Conservation (phyloP, 306 rosid genomes). For the Senna tora region DNA sequence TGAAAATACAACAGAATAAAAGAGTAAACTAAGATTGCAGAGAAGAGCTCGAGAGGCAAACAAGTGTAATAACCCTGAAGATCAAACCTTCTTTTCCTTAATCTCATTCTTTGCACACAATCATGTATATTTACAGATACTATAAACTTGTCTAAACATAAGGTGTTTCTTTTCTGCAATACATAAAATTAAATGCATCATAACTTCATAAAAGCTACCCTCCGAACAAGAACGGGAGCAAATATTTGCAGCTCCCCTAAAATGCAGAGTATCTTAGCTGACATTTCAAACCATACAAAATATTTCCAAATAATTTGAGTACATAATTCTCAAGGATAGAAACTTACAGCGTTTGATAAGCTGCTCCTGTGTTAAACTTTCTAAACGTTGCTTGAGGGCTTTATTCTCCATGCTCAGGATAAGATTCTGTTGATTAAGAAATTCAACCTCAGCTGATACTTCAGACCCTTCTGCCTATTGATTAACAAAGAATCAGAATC, state of each 20-base stretch:
- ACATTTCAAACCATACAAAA: conserved; percentile 17
- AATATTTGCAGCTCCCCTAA: conserved; percentile 25
- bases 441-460: conserved; percentile 92
- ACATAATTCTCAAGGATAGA: conserved; percentile 27
- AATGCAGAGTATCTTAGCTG: conserved; percentile 21
- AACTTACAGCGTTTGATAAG: conserved; percentile 89
- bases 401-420: conserved; percentile 96
- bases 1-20: background rate
- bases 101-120: conserved; percentile 9
- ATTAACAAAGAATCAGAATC: conserved; percentile 38
- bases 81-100: conserved; percentile 21
- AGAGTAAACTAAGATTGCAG: background rate
- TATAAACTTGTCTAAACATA: conserved; percentile 26
- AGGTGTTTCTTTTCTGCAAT: conserved; percentile 16
- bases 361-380: conserved; percentile 91
- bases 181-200: conserved; percentile 24
- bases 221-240: conserved; percentile 18
- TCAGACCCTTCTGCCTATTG: conserved; percentile 90
- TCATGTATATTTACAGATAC: conserved; percentile 14
- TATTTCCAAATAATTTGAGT: conserved; percentile 13
- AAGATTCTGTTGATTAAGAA: conserved; percentile 92
- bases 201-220: conserved; percentile 12
- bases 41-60: background rate
- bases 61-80: background rate
- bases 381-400: conserved; percentile 96